These are phyloP conservation scores for Astragalus glycyphyllos DNA, from an alignment of 306 rosid genomes.

Conservation along the genomic window DNA sequence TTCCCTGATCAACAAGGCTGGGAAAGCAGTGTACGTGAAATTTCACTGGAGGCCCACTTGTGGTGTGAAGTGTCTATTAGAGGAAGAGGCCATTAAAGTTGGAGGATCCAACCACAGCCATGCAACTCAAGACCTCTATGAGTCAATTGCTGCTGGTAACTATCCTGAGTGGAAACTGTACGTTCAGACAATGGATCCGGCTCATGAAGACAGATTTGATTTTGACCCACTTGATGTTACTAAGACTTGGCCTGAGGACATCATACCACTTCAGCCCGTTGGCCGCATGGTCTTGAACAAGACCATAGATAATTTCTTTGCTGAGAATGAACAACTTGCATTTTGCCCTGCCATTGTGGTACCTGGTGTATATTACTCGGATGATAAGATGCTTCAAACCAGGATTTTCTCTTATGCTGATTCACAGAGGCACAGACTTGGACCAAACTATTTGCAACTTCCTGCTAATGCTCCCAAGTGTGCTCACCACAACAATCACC, in stretches of 20 bases:
- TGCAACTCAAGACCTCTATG: slow-evolving; percentile 90
- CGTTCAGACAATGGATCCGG: slow-evolving; percentile 92
- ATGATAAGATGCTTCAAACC: slow-evolving; percentile 91
- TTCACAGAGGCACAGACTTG: slow-evolving; percentile 96
- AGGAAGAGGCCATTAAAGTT: slow-evolving; percentile 81
- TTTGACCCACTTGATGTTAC: slow-evolving; percentile 97
- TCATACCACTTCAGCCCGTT: slow-evolving; percentile 92
- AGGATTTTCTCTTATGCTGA: slow-evolving; percentile 88
- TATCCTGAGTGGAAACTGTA: slow-evolving; percentile 97
- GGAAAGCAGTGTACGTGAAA: slow-evolving; percentile 80
- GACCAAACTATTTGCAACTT: slow-evolving; percentile 94
- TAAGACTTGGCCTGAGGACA: slow-evolving; percentile 97
- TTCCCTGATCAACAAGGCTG: slow-evolving; percentile 76
- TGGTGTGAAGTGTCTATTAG: slow-evolving; percentile 83
- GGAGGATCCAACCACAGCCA: slow-evolving; percentile 98
- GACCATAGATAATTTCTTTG: slow-evolving; percentile 93
- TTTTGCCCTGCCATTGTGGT: slow-evolving; percentile 86
- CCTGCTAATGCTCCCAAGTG: slow-evolving; percentile 91
- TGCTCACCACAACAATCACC: slow-evolving; percentile 95
- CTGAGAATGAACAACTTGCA: slow-evolving; percentile 96
- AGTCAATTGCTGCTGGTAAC: slow-evolving; percentile 95
- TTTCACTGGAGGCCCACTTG: slow-evolving; percentile 90
- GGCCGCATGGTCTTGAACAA: slow-evolving; percentile 92
- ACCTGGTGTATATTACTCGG: slow-evolving; percentile 86
- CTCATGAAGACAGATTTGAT: slow-evolving; percentile 81